Base-by-base conservation (phyloP, 2,329 filamentous ascomycete species). In the Pseudomassariella vexata region DNA sequence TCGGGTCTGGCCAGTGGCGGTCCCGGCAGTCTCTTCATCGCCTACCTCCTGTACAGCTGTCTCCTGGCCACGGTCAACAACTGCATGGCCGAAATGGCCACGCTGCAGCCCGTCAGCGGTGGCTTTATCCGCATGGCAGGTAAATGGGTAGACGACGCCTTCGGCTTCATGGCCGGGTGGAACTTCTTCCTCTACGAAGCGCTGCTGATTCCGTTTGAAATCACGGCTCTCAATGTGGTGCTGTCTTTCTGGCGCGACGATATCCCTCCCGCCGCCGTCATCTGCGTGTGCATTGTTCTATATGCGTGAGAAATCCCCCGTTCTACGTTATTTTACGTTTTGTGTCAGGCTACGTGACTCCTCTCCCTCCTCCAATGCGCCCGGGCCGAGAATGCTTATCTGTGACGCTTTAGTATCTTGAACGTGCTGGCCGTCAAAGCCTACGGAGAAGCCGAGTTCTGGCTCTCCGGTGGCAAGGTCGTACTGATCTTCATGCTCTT, bases 71-170 rank as follows among this genome's bases (percentile, higher is more conserved):
- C 75, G 26, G 70, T 80, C 47, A 79, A 79, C 62, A 79, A 78
- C 49, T 66, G 66, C 42, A 63, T 79, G 39, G 75, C 76, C 9
- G 76, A 81, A 51, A 80, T 81, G 76, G 67, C 61, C 12, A 62
- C 65, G 16, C 67, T 68, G 38, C 71, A 75, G 60, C 76, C 77
- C 15, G 66, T 81, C 35, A 66, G 63, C 22, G 75, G 74, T 42
- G 70, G 70, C 4, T 79, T 78, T 47, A 68, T 80, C 40, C 71
- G 76, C 35, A 62, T 79, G 42, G 74, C 74, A 4, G 74, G 74
- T 26, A 61, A 76, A 36, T 81, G 73, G 69, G 71, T 73, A 9
- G 76, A 81, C 47, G 73, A 79, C 9, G 70, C 76, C 9, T 58
- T 74, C 18, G 74, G 75, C 20, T 79, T 79, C 46, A 65, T 63